Evolutionary conservation across 2,329 filamentous ascomycete genomes (phyloP).

Genomic region (Ophiostoma angusticollis): DNA sequence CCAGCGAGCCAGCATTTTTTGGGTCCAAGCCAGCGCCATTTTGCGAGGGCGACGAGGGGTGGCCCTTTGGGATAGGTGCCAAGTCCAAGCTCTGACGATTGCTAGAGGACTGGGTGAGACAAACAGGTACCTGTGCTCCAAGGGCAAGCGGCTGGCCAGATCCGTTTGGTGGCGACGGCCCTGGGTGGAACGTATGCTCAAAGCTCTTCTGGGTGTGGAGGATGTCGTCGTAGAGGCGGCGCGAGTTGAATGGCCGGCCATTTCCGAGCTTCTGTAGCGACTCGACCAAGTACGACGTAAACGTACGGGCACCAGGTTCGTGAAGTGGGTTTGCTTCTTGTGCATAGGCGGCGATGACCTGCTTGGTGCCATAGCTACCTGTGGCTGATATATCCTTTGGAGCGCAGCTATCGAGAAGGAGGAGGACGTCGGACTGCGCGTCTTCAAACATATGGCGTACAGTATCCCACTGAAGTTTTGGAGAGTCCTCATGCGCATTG

Average conservation of each 20-base stretch:
- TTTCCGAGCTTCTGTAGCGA: constrained; percentile 39
- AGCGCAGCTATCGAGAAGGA: constrained; percentile 50
- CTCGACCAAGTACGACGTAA: constrained; percentile 44
- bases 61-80: constrained; percentile 29
- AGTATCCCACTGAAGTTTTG: constrained; percentile 51
- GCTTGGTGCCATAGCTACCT: constrained; percentile 44
- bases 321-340: constrained; percentile 35
- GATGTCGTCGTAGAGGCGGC: constrained; percentile 45
- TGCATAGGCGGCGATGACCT: constrained; percentile 47
- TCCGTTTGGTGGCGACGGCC: constrained; percentile 30
- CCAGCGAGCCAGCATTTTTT: constrained; percentile 16
- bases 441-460: constrained; percentile 50
- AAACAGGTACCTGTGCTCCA: constrained; percentile 31
- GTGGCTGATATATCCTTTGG: constrained; percentile 36
- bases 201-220: constrained; percentile 32
- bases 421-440: constrained; percentile 47
- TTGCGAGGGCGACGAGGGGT: constrained; percentile 18
- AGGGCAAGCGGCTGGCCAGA: constrained; percentile 23
- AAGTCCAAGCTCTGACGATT: constrained; percentile 41
- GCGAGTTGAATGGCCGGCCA: constrained; percentile 42
- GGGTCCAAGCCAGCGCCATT: not conserved
- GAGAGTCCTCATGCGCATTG: constrained; percentile 43
- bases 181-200: constrained; percentile 27
- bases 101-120: constrained; percentile 42
- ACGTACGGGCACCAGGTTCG: constrained; percentile 38